Evolutionary conservation across 345 rosid species (phyloP).

Genomic region (Lumnitzera racemosa): DNA sequence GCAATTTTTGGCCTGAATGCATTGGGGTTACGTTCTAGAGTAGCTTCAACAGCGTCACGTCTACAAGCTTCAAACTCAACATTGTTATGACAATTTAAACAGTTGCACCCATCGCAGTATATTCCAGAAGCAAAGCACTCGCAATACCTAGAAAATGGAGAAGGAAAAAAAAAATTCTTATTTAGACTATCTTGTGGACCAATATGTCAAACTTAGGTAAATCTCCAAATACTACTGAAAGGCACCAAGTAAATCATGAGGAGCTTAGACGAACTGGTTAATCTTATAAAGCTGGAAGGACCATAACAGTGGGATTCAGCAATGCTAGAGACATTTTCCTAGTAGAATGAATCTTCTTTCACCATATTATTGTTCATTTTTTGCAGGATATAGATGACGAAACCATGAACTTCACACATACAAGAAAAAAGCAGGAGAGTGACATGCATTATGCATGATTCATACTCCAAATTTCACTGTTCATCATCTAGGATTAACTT

Average conservation of each 20-base stretch:
- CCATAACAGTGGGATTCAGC: too few relatives aligned
- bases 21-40: conserved; percentile 92
- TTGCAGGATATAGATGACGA: too few relatives aligned
- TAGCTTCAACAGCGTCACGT: conserved; percentile 89
- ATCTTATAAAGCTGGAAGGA: too few relatives aligned
- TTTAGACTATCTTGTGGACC: not conserved
- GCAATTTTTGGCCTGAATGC: conserved; percentile 99
- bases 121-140: conserved; percentile 98
- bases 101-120: conserved; percentile 98
- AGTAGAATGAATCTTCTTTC: too few relatives aligned
- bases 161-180: conserved; percentile 2
- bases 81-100: conserved; percentile 86
- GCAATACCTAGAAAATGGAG: conserved; percentile 61
- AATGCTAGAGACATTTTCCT: too few relatives aligned
- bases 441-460: not conserved
- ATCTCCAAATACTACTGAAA: too few relatives aligned
- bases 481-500: not conserved
- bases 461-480: conserved; percentile 1
- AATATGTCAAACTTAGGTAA: not conserved
- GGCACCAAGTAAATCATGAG: too few relatives aligned
- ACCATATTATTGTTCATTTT: too few relatives aligned
- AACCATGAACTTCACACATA: too few relatives aligned
- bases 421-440: not conserved
- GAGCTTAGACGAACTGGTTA: too few relatives aligned
- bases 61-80: conserved; percentile 87